Evolutionary conservation across 352 stramenopile species (phyloP), one percentile per base, ranked within the genome.

Genomic region (Pythium monospermum): DNA sequence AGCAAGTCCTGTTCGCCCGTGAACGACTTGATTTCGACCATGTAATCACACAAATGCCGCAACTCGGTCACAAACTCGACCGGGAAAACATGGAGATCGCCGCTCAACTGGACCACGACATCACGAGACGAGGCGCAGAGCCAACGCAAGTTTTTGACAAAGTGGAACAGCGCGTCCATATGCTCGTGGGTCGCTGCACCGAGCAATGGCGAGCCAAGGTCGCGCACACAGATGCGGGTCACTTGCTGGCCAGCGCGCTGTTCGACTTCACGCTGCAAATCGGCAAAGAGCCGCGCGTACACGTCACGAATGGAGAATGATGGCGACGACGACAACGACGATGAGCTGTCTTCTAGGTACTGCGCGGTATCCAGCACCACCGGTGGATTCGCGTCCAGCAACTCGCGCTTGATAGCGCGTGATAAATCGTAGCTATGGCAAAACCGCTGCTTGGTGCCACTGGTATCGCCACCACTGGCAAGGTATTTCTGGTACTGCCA

Each of bases 401-500:
- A 57, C 47, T 80, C 78, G 0, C 40, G 35, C 18, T 83, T 70
- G 44, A 90, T 90, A 19, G 49, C 32, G 38, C 65, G 73, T 33
- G 79, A 85, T 19, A 90, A 60, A 56, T 90, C 79, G 33, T 78
- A 90, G 51, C 74, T 85, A 49, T 90, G 76, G 57, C 79, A 90
- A 52, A 90, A 87, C 8, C 75, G 66, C 50, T 59, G 55, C 44
- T 27, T 57, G 27, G 30, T 55, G 16, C 13, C 33, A 4, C 15
- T 12, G 23, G 40, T 45, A 12, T 48, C 30, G 23, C n/a, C n/a
- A n/a, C n/a, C n/a, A n/a, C n/a, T n/a, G n/a, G 44, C 36, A 11
- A 65, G 40, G 49, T 87, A 87, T 48, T 90, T 90, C 41, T 70
- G 59, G 48, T 90, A 90, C 57, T 90, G 79, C 79, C 79, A 90